Conservation (phyloP, 352 stramenopile species). For the Phytophthora cryptogea region DNA sequence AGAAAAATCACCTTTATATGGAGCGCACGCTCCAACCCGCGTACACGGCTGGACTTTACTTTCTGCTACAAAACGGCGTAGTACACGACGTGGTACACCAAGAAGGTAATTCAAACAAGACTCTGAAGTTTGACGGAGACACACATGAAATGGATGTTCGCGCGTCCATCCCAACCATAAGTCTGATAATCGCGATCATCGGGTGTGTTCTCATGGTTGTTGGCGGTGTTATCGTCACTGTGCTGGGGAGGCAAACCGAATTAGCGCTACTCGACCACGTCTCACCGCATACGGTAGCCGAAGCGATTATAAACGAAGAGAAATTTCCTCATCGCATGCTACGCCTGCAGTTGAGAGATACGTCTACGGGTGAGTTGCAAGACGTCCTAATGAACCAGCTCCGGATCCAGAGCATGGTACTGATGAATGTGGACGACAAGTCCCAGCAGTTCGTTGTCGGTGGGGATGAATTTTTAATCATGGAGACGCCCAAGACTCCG, state of each 20-base stretch:
- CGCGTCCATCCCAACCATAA: constrained; percentile 17
- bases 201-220: constrained; percentile 9
- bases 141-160: constrained; percentile 16
- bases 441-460: constrained; percentile 8
- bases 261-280: background rate
- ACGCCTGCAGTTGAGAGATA: constrained; percentile 7
- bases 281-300: constrained; percentile 1
- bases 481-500: background rate
- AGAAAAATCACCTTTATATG: constrained; percentile 49
- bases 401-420: constrained; percentile 8
- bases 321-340: constrained; percentile 21
- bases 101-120: too few relatives aligned
- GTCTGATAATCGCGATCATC: background rate
- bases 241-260: background rate
- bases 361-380: background rate
- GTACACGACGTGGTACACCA: constrained; percentile 1
- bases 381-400: constrained; percentile 8
- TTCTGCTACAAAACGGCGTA: constrained; percentile 41
- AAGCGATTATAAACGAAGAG: constrained; percentile 14
- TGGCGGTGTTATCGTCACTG: background rate
- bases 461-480: background rate
- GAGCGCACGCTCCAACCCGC: constrained; percentile 39
- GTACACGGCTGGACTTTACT: constrained; percentile 43
- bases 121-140: background rate
- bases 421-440: background rate